Evolutionary conservation across 2,329 filamentous ascomycete species (phyloP), one percentile per base, ranked within the genome.

Genomic region (Epichloe gansuensis): DNA sequence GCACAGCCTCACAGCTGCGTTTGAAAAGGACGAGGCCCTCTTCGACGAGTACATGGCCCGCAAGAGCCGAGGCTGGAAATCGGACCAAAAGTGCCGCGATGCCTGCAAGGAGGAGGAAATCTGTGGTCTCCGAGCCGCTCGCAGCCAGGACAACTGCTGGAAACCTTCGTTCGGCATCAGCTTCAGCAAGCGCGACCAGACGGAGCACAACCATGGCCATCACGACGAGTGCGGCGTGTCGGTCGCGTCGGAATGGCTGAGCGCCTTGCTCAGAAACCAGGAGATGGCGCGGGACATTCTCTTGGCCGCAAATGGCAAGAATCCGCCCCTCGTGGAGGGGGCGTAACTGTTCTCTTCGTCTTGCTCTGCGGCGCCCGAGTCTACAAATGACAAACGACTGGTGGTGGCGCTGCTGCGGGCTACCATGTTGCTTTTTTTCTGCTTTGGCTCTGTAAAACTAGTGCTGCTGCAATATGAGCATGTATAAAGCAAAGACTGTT

Each of bases 1-100:
- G 77, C 77, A 80, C 60, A 73, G 77, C 58, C 66, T 80, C 27
- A 80, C 77, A 0, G 64, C 64, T 0, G 61, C 65, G 1, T 70
- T 81, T 45, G 71, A 75, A 54, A 55, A 51, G 5, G 61, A 77
- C 51, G 56, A 68, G 1, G 53, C 60, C 0, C 62, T 68, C 1
- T 80, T 80, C 57, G 63, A 71, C 12, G 64, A 61, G 2, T 81
- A 71, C 59, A 68, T 70, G 51, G 60, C 64, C 0, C 66, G 76
- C 49, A 74, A 74, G 53, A 70, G 66, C 4, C 68, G 77, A 5
- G 74, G 74, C 4, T 73, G 68, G 63, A 61, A 62, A 2, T 59
- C 64, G 3, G 63, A 63, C 3, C 53, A 12, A 3, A 40, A 60
- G 23, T 78, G 76, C 54, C 62, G 59, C 1, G 69, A 61, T 1